Evolutionary conservation across 2,329 filamentous ascomycete species (phyloP).

Genomic region (Exutisphaerella laricina): DNA sequence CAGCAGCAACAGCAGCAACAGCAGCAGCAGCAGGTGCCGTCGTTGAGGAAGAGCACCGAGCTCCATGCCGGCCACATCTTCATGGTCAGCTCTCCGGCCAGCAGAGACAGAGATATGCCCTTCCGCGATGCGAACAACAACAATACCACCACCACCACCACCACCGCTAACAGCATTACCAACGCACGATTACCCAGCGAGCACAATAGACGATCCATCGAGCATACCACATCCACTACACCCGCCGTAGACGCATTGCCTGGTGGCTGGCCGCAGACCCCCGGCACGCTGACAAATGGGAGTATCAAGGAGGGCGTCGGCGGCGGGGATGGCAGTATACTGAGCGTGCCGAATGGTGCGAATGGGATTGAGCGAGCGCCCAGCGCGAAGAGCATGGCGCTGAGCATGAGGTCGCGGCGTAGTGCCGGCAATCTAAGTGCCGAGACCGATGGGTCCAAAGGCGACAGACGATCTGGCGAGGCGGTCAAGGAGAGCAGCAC

Average conservation of each 20-base stretch:
- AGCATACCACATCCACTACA: constrained; percentile 3
- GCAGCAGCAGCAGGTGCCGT: no score
- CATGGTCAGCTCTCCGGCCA: constrained; percentile 42
- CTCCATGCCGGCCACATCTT: constrained; percentile 32
- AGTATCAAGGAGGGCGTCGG: constrained; percentile 35
- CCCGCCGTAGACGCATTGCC: constrained; percentile 22
- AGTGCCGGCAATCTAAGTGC: constrained; percentile 23
- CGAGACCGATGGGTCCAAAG: constrained; percentile 25
- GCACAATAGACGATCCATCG: constrained; percentile 7
- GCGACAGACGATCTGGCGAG: constrained; percentile 30
- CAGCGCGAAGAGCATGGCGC: constrained; percentile 26
- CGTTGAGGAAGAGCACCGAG: constrained; percentile 28
- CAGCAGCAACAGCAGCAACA: no score
- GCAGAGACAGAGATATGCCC: constrained; percentile 47
- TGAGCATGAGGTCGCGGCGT: constrained; percentile 35
- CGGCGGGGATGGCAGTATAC: constrained; percentile 28
- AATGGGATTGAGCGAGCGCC: constrained; percentile 23
- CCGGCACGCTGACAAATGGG: constrained; percentile 34
- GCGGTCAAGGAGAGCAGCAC: constrained; percentile 24
- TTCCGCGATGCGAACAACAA: constrained; percentile 31
- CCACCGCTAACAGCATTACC: constrained; percentile 21
- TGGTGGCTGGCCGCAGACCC: constrained; percentile 28
- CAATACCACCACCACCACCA: constrained; percentile 28
- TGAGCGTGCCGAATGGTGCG: constrained; percentile 24
- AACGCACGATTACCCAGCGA: constrained; percentile 11